phyloP scores from a whole-genome alignment of 1,284 basidiomycete genomes.

The Tetrapyrgos nigripes region DNA sequence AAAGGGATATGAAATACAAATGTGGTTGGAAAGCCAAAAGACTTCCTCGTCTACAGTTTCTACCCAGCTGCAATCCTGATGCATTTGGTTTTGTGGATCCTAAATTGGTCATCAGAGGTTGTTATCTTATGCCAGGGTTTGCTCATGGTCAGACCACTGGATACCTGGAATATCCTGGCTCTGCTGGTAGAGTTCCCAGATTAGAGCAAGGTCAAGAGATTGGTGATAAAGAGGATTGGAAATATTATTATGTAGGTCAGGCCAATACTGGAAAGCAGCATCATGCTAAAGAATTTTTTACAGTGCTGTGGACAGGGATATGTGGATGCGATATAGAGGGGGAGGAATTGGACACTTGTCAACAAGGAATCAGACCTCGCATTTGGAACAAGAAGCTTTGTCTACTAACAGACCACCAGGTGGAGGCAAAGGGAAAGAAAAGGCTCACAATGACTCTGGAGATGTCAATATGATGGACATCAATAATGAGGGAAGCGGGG shows the following conservation, averaged over 20 bases:
- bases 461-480: too few relatives aligned
- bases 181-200: slow-evolving; percentile 1
- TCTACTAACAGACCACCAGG: too few relatives aligned
- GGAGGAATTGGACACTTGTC: slow-evolving; percentile 21
- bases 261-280: too few relatives aligned
- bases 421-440: too few relatives aligned
- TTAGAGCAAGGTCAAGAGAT: not conserved
- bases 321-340: slow-evolving; percentile 15
- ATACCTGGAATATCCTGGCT: not conserved
- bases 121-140: slow-evolving; percentile 5
- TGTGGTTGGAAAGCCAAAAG: slow-evolving; percentile 4
- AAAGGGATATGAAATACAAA: not conserved
- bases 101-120: not conserved
- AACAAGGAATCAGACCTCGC: too few relatives aligned
- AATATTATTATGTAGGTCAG: slow-evolving; percentile 16
- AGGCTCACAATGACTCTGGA: too few relatives aligned
- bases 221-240: slow-evolving; percentile 26
- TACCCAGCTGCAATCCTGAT: not conserved
- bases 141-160: slow-evolving; percentile 26
- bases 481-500: too few relatives aligned
- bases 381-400: too few relatives aligned
- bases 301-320: slow-evolving; percentile 20
- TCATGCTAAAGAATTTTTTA: too few relatives aligned
- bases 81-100: slow-evolving; percentile 10
- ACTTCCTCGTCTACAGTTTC: not conserved